These are phyloP conservation scores for Helicostylum pulchrum DNA, from an alignment of 192 early-diverging fungal species.

Conservation along the genomic window DNA sequence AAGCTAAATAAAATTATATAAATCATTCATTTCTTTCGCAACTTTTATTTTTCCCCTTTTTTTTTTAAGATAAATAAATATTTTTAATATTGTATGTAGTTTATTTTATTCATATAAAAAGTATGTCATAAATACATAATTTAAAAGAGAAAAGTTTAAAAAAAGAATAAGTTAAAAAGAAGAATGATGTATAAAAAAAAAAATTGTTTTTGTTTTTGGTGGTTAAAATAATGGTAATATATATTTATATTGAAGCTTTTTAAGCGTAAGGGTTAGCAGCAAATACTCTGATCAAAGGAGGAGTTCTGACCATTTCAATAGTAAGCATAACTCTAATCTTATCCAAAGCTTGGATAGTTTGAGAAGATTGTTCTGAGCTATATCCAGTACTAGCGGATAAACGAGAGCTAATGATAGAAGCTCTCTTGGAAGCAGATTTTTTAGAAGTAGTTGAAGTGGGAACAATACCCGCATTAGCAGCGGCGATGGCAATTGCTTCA, in stretches of 20 bases:
- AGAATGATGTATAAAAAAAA: too few species aligned
- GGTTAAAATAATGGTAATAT: too few species aligned
- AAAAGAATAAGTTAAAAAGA: too few species aligned
- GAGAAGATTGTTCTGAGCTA: conserved; percentile 21
- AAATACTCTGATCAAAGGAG: conserved; percentile 52
- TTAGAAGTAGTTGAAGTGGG: neutral
- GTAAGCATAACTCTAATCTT: conserved; percentile 46
- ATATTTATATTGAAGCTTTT: neutral
- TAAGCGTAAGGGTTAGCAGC: conserved; percentile 46
- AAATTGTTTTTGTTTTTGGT: too few species aligned
- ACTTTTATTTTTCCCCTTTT: neutral
- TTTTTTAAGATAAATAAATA: neutral
- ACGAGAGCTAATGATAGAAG: conserved; percentile 15
- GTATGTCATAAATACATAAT: too few species aligned
- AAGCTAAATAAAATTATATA: neutral
- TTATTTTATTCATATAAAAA: too few species aligned
- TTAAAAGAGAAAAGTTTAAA: too few species aligned
- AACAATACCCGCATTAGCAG: neutral
- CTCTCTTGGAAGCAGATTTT: conserved; percentile 15
- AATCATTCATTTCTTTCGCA: neutral
- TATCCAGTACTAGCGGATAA: conserved; percentile 22
- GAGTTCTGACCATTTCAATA: conserved; percentile 45
- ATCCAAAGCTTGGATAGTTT: conserved; percentile 41
- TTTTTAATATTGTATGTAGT: too few species aligned
- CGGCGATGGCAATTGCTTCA: neutral